Evolutionary conservation across 306 rosid genomes (phyloP).

Genomic region (Prinsepia uniflora): DNA sequence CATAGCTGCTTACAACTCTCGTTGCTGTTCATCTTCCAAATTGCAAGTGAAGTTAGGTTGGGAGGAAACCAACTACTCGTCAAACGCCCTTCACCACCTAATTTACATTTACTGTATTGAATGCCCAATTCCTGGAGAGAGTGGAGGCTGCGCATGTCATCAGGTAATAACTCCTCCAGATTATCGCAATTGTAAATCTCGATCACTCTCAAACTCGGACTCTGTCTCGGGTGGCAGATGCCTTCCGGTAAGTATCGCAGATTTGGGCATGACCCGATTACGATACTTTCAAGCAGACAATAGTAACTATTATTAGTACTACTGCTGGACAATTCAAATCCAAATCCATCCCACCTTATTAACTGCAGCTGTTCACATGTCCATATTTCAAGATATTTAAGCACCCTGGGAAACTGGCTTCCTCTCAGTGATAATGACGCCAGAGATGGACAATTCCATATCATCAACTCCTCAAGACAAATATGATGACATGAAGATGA

Average conservation of each 20-base stretch:
- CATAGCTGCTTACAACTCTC: background rate
- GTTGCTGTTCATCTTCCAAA: background rate
- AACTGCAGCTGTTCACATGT: background rate
- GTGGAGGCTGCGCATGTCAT: conserved; percentile 1
- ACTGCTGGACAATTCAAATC: no score
- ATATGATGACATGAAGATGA: background rate
- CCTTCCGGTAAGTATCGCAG: background rate
- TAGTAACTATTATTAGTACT: background rate
- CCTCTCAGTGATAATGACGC: background rate
- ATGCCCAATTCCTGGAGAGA: conserved; percentile 10
- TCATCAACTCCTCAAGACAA: background rate
- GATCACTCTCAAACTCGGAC: background rate
- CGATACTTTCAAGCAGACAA: background rate
- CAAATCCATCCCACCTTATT: background rate
- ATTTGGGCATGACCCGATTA: rapidly evolving
- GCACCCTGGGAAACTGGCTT: background rate
- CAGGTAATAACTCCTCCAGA: background rate
- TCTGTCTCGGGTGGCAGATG: background rate
- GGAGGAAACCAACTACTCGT: conserved; percentile 6
- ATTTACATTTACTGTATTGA: background rate
- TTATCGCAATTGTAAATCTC: background rate
- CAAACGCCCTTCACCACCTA: no score
- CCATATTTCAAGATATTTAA: background rate
- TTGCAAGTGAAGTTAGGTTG: conserved; percentile 14
- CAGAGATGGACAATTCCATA: background rate